Conservation (phyloP, 371 early-diverging fungal species). For the Nematocida sp. region DNA sequence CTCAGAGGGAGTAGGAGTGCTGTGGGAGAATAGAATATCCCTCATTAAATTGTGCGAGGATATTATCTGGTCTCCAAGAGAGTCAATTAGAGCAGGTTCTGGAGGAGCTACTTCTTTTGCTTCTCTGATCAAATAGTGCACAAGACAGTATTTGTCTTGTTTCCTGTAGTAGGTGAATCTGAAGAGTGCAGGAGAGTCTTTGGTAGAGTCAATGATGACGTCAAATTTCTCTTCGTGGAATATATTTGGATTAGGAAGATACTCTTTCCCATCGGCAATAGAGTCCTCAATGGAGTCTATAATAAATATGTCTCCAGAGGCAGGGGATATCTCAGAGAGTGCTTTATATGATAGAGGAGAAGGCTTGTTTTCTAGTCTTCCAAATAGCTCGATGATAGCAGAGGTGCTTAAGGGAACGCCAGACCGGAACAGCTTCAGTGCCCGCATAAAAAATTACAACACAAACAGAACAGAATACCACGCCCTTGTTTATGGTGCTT, state of each 20-base stretch:
- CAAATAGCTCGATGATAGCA: slow-evolving; percentile 29
- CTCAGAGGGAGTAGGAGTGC: neutral
- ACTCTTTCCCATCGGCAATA: slow-evolving; percentile 18
- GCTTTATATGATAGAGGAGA: neutral
- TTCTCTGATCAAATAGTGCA: slow-evolving; percentile 42
- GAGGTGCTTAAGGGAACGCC: slow-evolving; percentile 32
- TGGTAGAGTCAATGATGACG: slow-evolving; percentile 29
- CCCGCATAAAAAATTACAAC: slow-evolving; percentile 45
- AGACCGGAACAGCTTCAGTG: slow-evolving; percentile 10
- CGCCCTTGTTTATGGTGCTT: too few relatives aligned
- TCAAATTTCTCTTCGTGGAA: slow-evolving; percentile 43
- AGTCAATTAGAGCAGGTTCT: neutral
- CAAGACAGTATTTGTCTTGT: slow-evolving; percentile 2
- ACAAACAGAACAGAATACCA: neutral
- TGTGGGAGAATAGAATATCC: neutral
- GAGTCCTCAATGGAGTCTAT: slow-evolving; percentile 17
- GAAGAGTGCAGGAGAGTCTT: neutral
- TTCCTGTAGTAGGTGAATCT: slow-evolving; percentile 37
- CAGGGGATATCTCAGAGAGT: neutral
- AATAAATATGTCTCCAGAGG: slow-evolving; percentile 43
- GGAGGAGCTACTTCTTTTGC: neutral
- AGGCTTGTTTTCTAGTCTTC: slow-evolving; percentile 15
- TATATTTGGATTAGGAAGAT: slow-evolving; percentile 1
- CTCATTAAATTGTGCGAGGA: neutral
- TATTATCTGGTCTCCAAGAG: neutral